phyloP scores from a whole-genome alignment of 2,329 filamentous ascomycete species.

The Aphanoascus verrucosus region DNA sequence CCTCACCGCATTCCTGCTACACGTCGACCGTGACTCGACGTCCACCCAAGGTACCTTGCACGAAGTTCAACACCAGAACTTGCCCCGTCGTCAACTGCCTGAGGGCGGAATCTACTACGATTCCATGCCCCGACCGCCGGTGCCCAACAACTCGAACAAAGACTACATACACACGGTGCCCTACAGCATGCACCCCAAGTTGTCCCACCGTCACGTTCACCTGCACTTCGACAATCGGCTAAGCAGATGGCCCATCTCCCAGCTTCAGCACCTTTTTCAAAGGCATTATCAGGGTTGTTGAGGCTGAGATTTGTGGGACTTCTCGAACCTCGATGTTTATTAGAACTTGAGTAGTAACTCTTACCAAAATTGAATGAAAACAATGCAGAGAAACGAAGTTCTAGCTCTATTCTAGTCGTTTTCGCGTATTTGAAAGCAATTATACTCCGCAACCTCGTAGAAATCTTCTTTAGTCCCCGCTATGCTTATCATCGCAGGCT shows the following conservation, averaged over 20 bases:
- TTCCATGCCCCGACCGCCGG: slow-evolving; percentile 12
- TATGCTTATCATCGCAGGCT: too few relatives aligned
- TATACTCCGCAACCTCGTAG: too few relatives aligned
- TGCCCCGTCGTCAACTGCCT: slow-evolving; percentile 10
- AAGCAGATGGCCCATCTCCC: background rate
- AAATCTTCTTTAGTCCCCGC: too few relatives aligned
- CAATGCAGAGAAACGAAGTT: too few relatives aligned
- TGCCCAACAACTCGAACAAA: slow-evolving; percentile 10
- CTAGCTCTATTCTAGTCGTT: too few relatives aligned
- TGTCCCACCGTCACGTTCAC: slow-evolving; percentile 14
- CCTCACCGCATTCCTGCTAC: slow-evolving; percentile 7
- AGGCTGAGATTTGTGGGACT: background rate
- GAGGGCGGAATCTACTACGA: slow-evolving; percentile 11
- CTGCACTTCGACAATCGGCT: background rate
- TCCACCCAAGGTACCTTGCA: slow-evolving; percentile 3
- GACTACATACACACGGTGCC: slow-evolving; percentile 11
- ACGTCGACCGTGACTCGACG: slow-evolving; percentile 8
- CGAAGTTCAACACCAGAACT: slow-evolving; percentile 2
- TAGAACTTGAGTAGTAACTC: too few relatives aligned
- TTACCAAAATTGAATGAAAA: too few relatives aligned
- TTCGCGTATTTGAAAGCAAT: too few relatives aligned
- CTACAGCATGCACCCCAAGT: slow-evolving; percentile 11
- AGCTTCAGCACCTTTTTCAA: background rate
- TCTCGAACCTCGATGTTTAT: background rate
- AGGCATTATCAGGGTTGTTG: background rate